Percentiles rank a stretch among this genome's conserved stretches.
Conservation (phyloP, 441 rosid species). For the Brassica balearica region DNA sequence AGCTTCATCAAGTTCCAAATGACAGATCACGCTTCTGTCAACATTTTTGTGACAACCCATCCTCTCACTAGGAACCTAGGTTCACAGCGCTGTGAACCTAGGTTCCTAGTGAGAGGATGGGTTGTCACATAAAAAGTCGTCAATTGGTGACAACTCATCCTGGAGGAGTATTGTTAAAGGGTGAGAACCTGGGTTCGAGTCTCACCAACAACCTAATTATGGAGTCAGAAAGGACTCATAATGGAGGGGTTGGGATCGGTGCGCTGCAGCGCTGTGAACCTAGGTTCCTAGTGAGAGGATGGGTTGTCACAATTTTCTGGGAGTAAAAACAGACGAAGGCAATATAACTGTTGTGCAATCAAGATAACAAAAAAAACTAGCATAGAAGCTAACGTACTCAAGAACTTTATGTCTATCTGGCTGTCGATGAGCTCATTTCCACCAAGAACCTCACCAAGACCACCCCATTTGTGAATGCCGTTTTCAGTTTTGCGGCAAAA, state of each 20-base stretch:
- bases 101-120: no score
- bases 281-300: no score
- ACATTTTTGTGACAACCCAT: conserved; percentile 46
- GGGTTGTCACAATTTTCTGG: conserved; percentile 27
- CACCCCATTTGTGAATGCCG: conserved; percentile 85
- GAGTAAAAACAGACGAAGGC: background rate
- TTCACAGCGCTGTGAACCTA: no score
- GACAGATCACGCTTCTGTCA: conserved; percentile 68
- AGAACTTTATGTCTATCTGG: conserved; percentile 70
- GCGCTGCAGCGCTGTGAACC: no score
- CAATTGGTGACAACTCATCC: no score
- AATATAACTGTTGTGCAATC: background rate
- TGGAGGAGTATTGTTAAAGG: no score
- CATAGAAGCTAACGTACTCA: conserved; percentile 52
- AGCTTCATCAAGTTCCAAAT: conserved; percentile 67
- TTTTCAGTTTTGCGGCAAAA: conserved; percentile 59
- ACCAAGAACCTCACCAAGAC: conserved; percentile 92
- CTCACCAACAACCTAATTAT: no score
- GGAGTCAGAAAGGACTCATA: no score
- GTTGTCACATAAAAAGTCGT: no score
- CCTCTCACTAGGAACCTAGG: conserved; percentile 23
- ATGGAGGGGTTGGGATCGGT: no score
- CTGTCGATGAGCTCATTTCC: conserved; percentile 93
- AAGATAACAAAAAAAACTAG: conserved; percentile 16
- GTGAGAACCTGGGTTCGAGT: no score